Evolutionary conservation across 345 rosid genomes (phyloP).

Genomic region (Eucalyptus pauciflora): DNA sequence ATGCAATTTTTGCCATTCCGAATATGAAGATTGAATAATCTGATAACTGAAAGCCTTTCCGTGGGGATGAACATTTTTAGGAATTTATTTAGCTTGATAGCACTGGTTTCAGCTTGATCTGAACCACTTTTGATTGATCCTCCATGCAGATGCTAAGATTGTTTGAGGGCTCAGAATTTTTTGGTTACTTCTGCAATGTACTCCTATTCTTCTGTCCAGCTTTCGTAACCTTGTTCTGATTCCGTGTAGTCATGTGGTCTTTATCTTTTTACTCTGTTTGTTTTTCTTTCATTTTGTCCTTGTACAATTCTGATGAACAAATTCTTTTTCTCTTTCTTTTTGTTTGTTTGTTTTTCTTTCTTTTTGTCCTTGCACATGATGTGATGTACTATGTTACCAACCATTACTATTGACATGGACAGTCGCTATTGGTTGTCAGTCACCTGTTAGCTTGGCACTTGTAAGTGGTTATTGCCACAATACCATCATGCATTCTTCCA

Average conservation of each 20-base stretch:
- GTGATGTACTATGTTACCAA: not conserved
- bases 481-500: not conserved
- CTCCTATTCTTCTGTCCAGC: not conserved
- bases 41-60: not conserved
- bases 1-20: not conserved
- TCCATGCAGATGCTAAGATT: not conserved
- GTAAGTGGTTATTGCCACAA: not conserved
- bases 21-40: not conserved
- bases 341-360: not conserved
- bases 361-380: not conserved
- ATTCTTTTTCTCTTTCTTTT: not conserved
- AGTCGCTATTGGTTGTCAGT: not conserved
- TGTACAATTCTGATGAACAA: not conserved
- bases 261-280: not conserved
- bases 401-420: not conserved
- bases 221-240: not conserved
- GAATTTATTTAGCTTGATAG: not conserved
- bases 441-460: not conserved
- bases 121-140: not conserved
- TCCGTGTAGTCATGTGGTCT: not conserved
- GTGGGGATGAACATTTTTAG: not conserved
- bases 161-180: not conserved
- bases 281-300: not conserved
- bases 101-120: not conserved
- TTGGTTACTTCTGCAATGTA: not conserved